Conservation (phyloP, 352 stramenopile genomes). For the Phytophthora aleatoria region DNA sequence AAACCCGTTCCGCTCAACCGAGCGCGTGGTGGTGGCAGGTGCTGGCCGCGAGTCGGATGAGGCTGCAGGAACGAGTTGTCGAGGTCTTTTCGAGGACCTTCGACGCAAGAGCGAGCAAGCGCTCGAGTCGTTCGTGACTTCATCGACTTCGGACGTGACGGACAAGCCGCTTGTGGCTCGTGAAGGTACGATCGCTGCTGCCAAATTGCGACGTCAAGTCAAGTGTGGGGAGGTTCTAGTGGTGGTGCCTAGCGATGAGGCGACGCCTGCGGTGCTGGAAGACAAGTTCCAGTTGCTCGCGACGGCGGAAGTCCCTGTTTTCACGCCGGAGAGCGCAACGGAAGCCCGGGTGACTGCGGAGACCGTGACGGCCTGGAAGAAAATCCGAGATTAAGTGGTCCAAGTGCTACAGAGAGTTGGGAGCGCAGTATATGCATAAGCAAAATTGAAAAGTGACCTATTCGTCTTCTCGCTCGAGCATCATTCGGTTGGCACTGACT, state of each 20-base stretch:
- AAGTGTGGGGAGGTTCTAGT: conserved; percentile 59
- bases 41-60: background rate
- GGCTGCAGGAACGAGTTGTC: conserved; percentile 21
- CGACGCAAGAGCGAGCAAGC: conserved; percentile 62
- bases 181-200: conserved; percentile 46
- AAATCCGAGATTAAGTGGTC: conserved; percentile 32
- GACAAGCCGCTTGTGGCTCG: conserved; percentile 37
- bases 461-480: conserved; percentile 1
- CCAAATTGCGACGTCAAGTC: conserved; percentile 59
- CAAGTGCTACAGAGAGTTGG: background rate
- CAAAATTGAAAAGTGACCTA: conserved; percentile 11
- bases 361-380: conserved; percentile 57
- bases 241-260: conserved; percentile 49
- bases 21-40: conserved; percentile 41
- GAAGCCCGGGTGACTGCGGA: conserved; percentile 55
- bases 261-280: conserved; percentile 33
- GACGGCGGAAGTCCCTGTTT: conserved; percentile 51
- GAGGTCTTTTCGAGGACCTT: conserved; percentile 60
- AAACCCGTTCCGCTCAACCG: conserved; percentile 66
- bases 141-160: conserved; percentile 32
- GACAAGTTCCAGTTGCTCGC: conserved; percentile 54
- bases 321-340: conserved; percentile 52
- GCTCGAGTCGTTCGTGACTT: conserved; percentile 58
- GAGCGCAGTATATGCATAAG: conserved; percentile 8
- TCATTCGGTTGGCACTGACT: background rate